A percentile compares a stretch with the other conserved stretches of the same genome.
phyloP scores from a whole-genome alignment of 257 asterid genomes.

The Sherardia arvensis region DNA sequence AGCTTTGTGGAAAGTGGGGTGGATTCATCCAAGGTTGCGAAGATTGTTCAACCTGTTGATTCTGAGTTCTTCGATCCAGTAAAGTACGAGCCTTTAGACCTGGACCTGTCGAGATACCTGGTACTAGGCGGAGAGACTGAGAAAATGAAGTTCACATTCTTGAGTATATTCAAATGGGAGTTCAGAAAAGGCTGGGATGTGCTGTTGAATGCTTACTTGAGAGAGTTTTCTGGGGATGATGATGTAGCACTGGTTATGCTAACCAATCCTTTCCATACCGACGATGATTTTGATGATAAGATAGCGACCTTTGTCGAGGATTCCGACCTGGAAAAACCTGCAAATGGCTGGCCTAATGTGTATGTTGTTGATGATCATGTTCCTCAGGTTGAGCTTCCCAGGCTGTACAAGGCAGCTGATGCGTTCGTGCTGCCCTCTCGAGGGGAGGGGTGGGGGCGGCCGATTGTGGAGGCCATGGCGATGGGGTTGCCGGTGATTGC shows the following conservation, averaged over 20 bases:
- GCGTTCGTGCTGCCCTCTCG: conserved; percentile 69
- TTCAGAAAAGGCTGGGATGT: conserved; percentile 90
- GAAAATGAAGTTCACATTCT: conserved; percentile 25
- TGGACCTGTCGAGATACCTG: conserved; percentile 25
- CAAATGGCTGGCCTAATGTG: conserved; percentile 46
- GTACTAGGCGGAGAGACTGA: conserved; percentile 34
- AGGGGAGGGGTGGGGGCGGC: conserved; percentile 98
- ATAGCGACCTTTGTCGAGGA: conserved; percentile 47
- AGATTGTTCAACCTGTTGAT: conserved; percentile 78
- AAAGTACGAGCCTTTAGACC: conserved; percentile 42
- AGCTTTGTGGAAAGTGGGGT: conserved; percentile 61
- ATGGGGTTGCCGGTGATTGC: conserved; percentile 79
- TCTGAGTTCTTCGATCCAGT: conserved; percentile 52
- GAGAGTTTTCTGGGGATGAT: conserved; percentile 49
- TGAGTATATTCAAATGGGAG: conserved; percentile 88
- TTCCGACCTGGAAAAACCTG: conserved; percentile 39
- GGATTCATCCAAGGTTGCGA: conserved; percentile 52
- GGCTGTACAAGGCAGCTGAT: conserved; percentile 48
- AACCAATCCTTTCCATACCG: conserved; percentile 69
- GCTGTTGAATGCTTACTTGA: conserved; percentile 50
- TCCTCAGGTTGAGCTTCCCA: conserved; percentile 68
- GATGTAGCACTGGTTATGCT: conserved; percentile 48
- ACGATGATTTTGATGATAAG: conserved; percentile 44
- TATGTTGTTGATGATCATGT: conserved; percentile 58
- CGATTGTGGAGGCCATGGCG: conserved; percentile 87